Evolutionary conservation across 164 flowering plant genomes (phyloP), one percentile per base, ranked within the genome.

Genomic region (Sedum album): DNA sequence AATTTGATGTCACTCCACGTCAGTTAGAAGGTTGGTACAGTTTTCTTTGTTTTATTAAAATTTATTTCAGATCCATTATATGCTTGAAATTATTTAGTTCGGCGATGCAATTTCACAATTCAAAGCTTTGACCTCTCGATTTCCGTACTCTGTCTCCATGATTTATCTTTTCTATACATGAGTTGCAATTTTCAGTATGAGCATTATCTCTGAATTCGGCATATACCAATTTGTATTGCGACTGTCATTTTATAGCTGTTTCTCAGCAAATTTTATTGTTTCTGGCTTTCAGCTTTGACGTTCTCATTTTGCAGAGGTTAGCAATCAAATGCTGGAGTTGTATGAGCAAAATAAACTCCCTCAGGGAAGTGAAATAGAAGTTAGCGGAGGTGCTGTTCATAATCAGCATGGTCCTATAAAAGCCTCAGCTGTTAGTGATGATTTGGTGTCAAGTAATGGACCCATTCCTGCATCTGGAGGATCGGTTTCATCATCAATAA

Each of bases 271-370:
- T 1, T 49, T 53, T 36, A 18, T 46, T 11, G 33, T 41, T 61
- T 36, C 20, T 3, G 48, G 44, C 72, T 20, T 64, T 39, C n/a
- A n/a, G 48, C 33, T 21, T 17, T 68, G 69, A n/a, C n/a, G n/a
- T n/a, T 44, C 3, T 66, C 70, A n/a, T 68, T 33, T 79, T 77
- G 78, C 91, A 91, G 97, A 91, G 83, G 96, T 94, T 36, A 94
- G 97, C 87, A 90, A 91, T 79, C 99, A 94, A 76, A 91, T 94
- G 96, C 69, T 94, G 80, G 97, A 90, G 74, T 71, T 91, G n/a
- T 94, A 94, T 74, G 99, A 94, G 73, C 99, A 94, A 76, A 91
- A 91, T 75, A 75, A 87, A 71, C 75, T 83, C 20, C 92, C 85
- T 51, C 89, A 83, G 68, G 84, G 83, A 36, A 86, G 90, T 82